A percentile compares a stretch with the other conserved stretches of the same genome.
Conservation (phyloP, 495 filamentous ascomycete species). For the Penicillium angulare region DNA sequence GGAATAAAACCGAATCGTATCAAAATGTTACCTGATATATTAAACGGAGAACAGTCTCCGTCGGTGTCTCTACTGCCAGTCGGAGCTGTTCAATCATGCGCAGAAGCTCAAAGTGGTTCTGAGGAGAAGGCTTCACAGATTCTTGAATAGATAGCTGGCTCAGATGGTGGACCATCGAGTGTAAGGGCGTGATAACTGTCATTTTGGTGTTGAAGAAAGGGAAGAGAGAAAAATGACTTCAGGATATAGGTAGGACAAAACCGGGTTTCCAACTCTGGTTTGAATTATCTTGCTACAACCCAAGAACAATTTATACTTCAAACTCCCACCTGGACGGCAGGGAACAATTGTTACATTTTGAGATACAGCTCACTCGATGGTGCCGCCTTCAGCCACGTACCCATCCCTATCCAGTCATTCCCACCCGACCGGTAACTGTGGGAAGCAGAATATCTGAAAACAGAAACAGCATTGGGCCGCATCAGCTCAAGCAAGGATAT, state of each 20-base stretch:
- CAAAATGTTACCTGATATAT: constrained; percentile 37
- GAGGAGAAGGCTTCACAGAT: constrained; percentile 14
- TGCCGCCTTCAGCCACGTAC: too few relatives aligned
- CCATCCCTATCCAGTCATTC: background rate
- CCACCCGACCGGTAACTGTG: background rate
- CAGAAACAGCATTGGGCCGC: background rate
- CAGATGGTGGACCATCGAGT: constrained; percentile 27
- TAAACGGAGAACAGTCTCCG: constrained; percentile 34
- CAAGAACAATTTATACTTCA: too few relatives aligned
- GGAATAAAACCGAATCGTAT: background rate
- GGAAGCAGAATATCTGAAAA: background rate
- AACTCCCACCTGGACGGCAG: too few relatives aligned
- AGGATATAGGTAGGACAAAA: too few relatives aligned
- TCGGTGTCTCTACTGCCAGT: constrained; percentile 34
- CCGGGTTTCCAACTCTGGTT: too few relatives aligned
- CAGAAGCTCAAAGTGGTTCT: constrained; percentile 31
- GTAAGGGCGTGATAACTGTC: constrained; percentile 17
- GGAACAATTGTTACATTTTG: too few relatives aligned
- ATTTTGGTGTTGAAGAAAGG: constrained; percentile 6
- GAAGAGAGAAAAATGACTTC: too few relatives aligned
- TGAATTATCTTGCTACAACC: too few relatives aligned
- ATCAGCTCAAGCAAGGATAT: background rate
- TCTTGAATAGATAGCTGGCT: constrained; percentile 23
- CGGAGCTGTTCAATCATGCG: constrained; percentile 29
- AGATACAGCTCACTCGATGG: too few relatives aligned